These are phyloP conservation scores for Beauveria caledonica DNA, from an alignment of 2,329 filamentous ascomycete genomes.

Conservation along the genomic window DNA sequence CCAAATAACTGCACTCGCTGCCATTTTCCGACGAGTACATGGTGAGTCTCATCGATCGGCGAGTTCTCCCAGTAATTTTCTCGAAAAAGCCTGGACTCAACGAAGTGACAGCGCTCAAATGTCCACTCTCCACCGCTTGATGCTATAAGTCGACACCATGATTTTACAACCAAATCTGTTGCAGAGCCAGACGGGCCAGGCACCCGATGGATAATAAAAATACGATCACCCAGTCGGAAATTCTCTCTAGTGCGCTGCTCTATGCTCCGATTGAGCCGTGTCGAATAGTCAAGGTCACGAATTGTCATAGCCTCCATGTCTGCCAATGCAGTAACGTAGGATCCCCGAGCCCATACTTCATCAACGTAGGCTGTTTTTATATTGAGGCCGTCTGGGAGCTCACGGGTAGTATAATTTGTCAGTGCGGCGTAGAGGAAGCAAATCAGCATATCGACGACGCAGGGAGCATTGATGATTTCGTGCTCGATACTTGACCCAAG, in stretches of 20 bases:
- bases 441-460: slow-evolving; percentile 75
- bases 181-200: not conserved
- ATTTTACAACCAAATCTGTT: not conserved
- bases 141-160: not conserved
- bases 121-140: not conserved
- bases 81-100: not conserved
- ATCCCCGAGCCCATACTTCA: slow-evolving; percentile 1
- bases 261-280: not conserved
- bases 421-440: slow-evolving; percentile 69
- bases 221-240: not conserved
- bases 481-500: slow-evolving; percentile 80
- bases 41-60: not conserved
- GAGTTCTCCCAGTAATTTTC: not conserved
- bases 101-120: not conserved
- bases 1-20: slow-evolving; percentile 16
- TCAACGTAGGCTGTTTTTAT: slow-evolving; percentile 24
- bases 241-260: not conserved
- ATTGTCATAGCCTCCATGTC: not conserved
- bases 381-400: slow-evolving; percentile 35
- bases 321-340: not conserved
- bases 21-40: not conserved
- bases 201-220: not conserved
- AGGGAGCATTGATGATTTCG: slow-evolving; percentile 70
- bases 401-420: slow-evolving; percentile 27
- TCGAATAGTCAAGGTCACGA: not conserved